Evolutionary conservation across 2,329 filamentous ascomycete genomes (phyloP).

Genomic region (Fonsecaea erecta): DNA sequence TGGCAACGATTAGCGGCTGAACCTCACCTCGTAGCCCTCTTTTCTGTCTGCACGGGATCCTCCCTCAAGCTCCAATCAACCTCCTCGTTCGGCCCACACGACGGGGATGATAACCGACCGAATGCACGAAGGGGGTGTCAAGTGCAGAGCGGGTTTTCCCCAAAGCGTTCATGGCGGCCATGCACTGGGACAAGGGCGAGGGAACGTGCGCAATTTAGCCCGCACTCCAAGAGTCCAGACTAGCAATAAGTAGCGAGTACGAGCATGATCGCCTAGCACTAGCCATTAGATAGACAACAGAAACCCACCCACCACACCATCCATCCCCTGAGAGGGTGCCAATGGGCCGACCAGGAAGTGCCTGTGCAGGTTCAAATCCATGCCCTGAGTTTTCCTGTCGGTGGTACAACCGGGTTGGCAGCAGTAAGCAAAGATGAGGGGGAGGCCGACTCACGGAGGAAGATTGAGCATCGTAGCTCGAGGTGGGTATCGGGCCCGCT

Average conservation of each 20-base stretch:
- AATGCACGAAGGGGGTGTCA: slow-evolving; percentile 3
- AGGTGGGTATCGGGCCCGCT: neutral
- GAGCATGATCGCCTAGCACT: slow-evolving; percentile 15
- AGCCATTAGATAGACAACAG: slow-evolving; percentile 4
- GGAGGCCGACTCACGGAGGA: neutral
- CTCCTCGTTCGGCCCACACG: neutral
- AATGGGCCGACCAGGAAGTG: neutral
- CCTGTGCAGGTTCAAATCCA: slow-evolving; percentile 10
- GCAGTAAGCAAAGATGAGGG: neutral
- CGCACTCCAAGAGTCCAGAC: slow-evolving; percentile 5
- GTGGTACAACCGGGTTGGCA: slow-evolving; percentile 1
- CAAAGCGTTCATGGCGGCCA: slow-evolving; percentile 24
- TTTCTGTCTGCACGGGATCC: neutral
- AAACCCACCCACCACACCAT: neutral
- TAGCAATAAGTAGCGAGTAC: slow-evolving; percentile 19
- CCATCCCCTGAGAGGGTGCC: slow-evolving; percentile 9
- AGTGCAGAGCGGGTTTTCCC: slow-evolving; percentile 5
- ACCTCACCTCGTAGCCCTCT: neutral
- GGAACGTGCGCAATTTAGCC: slow-evolving; percentile 22
- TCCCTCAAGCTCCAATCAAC: slow-evolving; percentile 1
- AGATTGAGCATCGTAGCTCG: neutral
- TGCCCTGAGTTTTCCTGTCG: slow-evolving; percentile 7
- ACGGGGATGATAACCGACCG: slow-evolving; percentile 26
- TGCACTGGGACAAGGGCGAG: slow-evolving; percentile 16
- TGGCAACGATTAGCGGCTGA: slow-evolving; percentile 20